phyloP scores from a whole-genome alignment of 306 rosid species.

The Quercus suber region DNA sequence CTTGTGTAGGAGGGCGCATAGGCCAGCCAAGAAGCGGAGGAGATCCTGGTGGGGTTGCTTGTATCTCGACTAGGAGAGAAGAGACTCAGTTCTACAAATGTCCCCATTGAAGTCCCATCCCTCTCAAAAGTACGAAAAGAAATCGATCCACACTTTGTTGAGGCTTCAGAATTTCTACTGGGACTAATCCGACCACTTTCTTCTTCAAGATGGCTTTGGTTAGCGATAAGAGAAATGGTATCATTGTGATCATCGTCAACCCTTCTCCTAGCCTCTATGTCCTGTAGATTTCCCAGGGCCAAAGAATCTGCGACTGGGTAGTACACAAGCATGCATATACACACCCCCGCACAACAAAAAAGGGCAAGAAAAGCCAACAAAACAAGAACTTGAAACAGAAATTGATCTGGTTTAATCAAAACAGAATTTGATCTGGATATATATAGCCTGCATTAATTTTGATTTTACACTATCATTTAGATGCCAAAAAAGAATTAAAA shows the following conservation, averaged over 20 bases:
- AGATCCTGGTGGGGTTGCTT: constrained; percentile 66
- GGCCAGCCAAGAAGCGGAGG: constrained; percentile 93
- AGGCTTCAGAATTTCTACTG: constrained; percentile 62
- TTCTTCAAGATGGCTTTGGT: constrained; percentile 61
- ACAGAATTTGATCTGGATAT: constrained; percentile 30
- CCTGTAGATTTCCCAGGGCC: constrained; percentile 78
- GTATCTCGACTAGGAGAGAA: constrained; percentile 77
- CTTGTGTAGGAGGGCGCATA: constrained; percentile 50
- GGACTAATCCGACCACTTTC: constrained; percentile 59
- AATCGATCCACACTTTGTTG: constrained; percentile 80
- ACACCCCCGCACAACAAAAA: constrained; percentile 74
- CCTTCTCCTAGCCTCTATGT: constrained; percentile 73
- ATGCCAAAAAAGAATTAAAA: background rate
- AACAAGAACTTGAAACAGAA: constrained; percentile 76
- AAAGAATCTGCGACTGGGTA: constrained; percentile 90
- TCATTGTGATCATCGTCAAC: constrained; percentile 60
- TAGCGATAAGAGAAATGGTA: constrained; percentile 70
- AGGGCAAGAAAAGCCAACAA: constrained; percentile 93
- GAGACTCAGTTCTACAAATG: constrained; percentile 88
- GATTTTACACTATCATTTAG: no score
- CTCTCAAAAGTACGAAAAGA: constrained; percentile 70
- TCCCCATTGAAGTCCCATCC: constrained; percentile 59
- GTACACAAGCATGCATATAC: constrained; percentile 92
- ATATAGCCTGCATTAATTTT: no score
- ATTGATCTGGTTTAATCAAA: constrained; percentile 62